Percentiles rank a stretch among this genome's conserved stretches.
Conservation (phyloP, 257 asterid genomes). For the Dorcoceras hygrometricum region DNA sequence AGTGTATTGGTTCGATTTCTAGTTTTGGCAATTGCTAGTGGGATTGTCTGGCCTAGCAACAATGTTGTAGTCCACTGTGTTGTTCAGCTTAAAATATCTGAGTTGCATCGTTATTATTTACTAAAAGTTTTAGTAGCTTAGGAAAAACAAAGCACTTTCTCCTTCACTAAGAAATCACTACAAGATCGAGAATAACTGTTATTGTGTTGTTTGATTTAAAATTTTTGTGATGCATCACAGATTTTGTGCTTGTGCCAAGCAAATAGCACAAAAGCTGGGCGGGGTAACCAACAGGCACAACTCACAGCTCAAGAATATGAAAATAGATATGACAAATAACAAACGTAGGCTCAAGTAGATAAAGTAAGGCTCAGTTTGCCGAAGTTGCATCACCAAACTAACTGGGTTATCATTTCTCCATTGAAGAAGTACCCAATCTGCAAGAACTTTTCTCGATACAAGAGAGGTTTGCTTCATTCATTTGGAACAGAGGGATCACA, state of each 20-base stretch:
- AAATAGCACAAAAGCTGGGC: neutral
- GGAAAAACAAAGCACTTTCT: too few relatives aligned
- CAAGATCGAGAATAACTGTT: too few relatives aligned
- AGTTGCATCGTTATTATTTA: neutral
- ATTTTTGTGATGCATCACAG: too few relatives aligned
- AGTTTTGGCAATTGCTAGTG: too few relatives aligned
- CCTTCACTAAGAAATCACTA: neutral
- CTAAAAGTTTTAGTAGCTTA: neutral
- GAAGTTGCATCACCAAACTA: neutral
- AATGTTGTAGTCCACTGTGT: neutral
- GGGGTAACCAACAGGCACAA: neutral
- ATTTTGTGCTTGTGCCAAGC: neutral
- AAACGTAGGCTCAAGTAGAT: too few relatives aligned
- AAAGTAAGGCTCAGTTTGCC: too few relatives aligned
- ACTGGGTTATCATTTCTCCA: neutral
- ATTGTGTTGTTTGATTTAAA: too few relatives aligned
- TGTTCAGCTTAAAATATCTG: neutral
- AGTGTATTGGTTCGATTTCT: too few relatives aligned
- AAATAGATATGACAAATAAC: neutral
- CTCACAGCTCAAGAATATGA: neutral
- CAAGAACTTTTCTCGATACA: neutral
- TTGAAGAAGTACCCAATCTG: neutral
- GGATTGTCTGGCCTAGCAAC: neutral
- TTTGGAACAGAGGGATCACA: neutral
- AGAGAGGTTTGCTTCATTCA: too few relatives aligned